Percentiles rank a stretch among this genome's conserved stretches.
Conservation (phyloP, 2,329 filamentous ascomycete species). For the Diaporthe ilicicola region DNA sequence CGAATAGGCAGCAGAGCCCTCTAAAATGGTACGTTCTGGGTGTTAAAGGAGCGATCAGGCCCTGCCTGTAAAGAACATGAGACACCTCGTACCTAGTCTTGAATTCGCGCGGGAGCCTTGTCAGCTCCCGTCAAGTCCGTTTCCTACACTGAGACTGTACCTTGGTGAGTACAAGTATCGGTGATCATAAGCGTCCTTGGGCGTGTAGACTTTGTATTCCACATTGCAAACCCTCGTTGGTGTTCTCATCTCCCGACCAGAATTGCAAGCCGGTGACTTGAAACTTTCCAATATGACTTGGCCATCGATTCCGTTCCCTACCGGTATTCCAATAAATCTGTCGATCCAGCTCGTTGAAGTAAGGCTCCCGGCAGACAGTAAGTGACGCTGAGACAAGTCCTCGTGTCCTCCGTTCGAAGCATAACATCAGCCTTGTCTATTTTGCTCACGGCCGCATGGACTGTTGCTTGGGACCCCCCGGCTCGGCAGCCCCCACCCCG, state of each 20-base stretch:
- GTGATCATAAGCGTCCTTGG: no score
- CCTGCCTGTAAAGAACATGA: neutral
- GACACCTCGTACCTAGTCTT: neutral
- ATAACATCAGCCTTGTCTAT: neutral
- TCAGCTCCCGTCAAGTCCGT: neutral
- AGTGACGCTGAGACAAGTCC: neutral
- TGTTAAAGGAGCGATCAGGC: neutral
- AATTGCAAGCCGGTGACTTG: neutral
- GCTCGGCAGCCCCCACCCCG: neutral
- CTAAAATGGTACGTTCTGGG: neutral
- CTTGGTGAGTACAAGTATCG: neutral
- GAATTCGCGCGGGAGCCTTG: neutral
- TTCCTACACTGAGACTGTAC: neutral
- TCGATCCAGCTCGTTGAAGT: neutral
- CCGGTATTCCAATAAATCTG: neutral
- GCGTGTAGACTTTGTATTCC: neutral
- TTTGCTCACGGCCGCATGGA: neutral
- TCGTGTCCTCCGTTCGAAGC: neutral
- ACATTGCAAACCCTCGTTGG: neutral
- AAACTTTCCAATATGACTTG: neutral
- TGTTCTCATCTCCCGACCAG: neutral
- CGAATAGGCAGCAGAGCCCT: neutral
- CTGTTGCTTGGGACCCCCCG: neutral
- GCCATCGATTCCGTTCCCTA: neutral
- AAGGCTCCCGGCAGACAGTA: neutral